These are phyloP conservation scores for Pelargonium nanum DNA, from an alignment of 345 rosid genomes.

Conservation along the genomic window DNA sequence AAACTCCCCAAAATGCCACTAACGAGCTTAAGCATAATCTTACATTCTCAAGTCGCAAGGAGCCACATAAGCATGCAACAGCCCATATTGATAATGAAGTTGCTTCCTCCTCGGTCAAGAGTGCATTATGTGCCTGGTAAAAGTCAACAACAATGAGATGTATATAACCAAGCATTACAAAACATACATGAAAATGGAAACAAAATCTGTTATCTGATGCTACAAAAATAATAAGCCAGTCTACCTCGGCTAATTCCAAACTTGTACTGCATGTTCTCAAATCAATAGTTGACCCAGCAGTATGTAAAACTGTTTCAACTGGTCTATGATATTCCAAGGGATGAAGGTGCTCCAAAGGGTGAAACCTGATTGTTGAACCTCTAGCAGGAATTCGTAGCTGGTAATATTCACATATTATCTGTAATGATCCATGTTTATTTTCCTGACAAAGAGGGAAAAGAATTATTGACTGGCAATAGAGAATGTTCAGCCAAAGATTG, in stretches of 20 bases:
- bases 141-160: slow-evolving; percentile 17
- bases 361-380: slow-evolving; percentile 67
- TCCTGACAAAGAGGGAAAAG: slow-evolving; percentile 34
- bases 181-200: slow-evolving; percentile 3
- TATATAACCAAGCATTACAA: not conserved
- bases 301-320: slow-evolving; percentile 41
- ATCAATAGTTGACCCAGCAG: slow-evolving; percentile 57
- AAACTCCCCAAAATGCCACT: not conserved
- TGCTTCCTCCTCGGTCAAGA: slow-evolving; percentile 85
- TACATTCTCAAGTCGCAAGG: slow-evolving; percentile 84
- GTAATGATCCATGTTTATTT: slow-evolving; percentile 67
- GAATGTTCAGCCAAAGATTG: not conserved
- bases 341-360: slow-evolving; percentile 87
- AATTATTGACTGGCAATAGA: slow-evolving; percentile 6
- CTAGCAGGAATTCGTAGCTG: slow-evolving; percentile 49
- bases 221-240: not conserved
- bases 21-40: slow-evolving; percentile 10
- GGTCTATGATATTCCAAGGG: slow-evolving; percentile 70
- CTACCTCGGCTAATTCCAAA: slow-evolving; percentile 77
- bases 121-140: slow-evolving; percentile 59
- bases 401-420: slow-evolving; percentile 70
- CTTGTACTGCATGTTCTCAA: slow-evolving; percentile 57
- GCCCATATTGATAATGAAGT: slow-evolving; percentile 81
- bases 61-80: slow-evolving; percentile 79
- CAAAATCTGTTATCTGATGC: not conserved